Evolutionary conservation across 1,284 basidiomycete genomes (phyloP).

Genomic region (Entoloma clypeatum): DNA sequence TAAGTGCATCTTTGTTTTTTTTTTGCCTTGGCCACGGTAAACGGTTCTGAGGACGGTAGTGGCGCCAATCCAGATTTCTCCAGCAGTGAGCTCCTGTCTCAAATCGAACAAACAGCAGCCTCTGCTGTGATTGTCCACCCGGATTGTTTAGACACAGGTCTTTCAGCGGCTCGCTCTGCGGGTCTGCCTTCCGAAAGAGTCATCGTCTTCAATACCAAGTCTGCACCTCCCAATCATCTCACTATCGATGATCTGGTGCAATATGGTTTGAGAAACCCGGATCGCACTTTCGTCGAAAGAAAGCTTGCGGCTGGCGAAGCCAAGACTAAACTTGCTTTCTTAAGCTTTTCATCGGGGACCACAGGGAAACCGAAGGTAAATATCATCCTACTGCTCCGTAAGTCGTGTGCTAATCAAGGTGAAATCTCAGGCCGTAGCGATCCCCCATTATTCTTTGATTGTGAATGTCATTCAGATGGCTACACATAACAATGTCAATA

Average conservation of each 20-base stretch:
- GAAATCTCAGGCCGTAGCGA: constrained; percentile 48
- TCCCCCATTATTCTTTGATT: constrained; percentile 55
- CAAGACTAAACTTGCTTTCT: constrained; percentile 66
- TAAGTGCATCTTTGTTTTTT: constrained; percentile 29
- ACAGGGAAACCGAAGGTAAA: constrained; percentile 40
- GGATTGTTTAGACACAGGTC: constrained; percentile 44
- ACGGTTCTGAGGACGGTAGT: constrained; percentile 20
- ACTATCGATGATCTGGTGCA: constrained; percentile 38
- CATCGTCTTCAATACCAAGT: constrained; percentile 42
- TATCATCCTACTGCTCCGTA: not conserved
- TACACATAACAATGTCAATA: constrained; percentile 39
- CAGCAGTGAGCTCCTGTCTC: constrained; percentile 61
- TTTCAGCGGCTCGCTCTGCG: constrained; percentile 50
- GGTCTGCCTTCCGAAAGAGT: constrained; percentile 51
- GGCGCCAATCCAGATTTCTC: constrained; percentile 68
- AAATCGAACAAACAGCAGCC: constrained; percentile 52
- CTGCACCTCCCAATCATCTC: constrained; percentile 17
- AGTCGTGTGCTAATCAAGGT: not conserved
- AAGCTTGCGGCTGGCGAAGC: constrained; percentile 58
- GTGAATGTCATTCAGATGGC: constrained; percentile 53
- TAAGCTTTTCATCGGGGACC: constrained; percentile 72
- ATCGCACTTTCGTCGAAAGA: constrained; percentile 35
- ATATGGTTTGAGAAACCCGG: constrained; percentile 32
- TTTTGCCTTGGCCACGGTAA: constrained; percentile 1
- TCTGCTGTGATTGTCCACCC: constrained; percentile 59